Evolutionary conservation across 345 rosid genomes (phyloP).

Genomic region (Angophora floribunda): DNA sequence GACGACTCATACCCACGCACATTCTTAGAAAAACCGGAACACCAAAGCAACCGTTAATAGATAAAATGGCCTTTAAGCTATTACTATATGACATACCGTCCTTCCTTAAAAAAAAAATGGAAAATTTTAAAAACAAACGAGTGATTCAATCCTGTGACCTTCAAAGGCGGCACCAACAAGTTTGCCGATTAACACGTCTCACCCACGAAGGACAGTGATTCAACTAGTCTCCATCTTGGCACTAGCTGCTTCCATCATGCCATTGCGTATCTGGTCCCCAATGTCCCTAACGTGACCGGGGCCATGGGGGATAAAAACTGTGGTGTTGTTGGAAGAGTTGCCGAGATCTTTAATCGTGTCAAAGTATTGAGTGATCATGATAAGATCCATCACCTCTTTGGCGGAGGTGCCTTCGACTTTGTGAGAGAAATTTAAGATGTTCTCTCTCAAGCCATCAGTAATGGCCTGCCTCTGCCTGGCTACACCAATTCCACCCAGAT

Average conservation of each 20-base stretch:
- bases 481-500: constrained; percentile 92
- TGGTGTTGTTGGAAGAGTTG: constrained; percentile 83
- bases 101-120: background rate
- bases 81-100: background rate
- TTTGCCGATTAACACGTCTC: background rate
- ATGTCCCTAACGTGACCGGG: constrained; percentile 96
- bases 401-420: constrained; percentile 87
- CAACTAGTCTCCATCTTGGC: constrained; percentile 11
- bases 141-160: background rate
- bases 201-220: background rate
- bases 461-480: constrained; percentile 99
- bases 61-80: background rate
- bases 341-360: constrained; percentile 95
- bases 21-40: background rate
- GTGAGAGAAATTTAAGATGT: constrained; percentile 87
- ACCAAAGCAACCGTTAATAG: background rate
- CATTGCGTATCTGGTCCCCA: constrained; percentile 76
- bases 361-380: constrained; percentile 94
- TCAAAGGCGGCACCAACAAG: background rate
- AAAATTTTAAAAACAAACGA: background rate
- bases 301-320: constrained; percentile 94
- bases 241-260: constrained; percentile 79
- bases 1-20: background rate
- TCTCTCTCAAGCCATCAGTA: constrained; percentile 89
- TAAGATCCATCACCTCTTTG: constrained; percentile 96